Percentiles rank a stretch among this genome's conserved stretches.
Evolutionary conservation across 192 early-diverging fungal species (phyloP).

Genomic region (Coemansia erecta): DNA sequence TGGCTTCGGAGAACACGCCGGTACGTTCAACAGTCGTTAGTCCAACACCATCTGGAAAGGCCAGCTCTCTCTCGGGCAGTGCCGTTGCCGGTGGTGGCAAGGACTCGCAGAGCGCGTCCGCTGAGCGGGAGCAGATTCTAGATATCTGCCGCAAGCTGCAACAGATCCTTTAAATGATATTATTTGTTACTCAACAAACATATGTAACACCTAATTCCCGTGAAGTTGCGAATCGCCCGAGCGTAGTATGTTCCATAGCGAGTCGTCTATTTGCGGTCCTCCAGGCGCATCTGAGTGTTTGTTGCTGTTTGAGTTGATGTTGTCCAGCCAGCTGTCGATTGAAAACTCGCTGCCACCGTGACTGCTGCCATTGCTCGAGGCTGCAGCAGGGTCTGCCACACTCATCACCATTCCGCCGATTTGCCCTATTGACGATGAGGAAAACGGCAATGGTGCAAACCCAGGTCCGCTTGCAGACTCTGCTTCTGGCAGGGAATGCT

Average conservation of each 20-base stretch:
- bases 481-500: not conserved
- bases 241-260: conserved; percentile 25
- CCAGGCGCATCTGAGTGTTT: not conserved
- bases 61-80: conserved; percentile 5
- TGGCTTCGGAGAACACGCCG: conserved; percentile 42
- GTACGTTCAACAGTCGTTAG: conserved; percentile 39
- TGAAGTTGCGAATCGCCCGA: not conserved
- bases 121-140: conserved; percentile 42
- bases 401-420: conserved; percentile 17
- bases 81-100: conserved; percentile 8
- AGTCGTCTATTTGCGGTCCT: not conserved
- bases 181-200: not conserved
- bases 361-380: not conserved
- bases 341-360: not conserved
- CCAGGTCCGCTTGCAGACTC: not conserved
- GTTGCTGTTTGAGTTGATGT: not conserved
- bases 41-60: conserved; percentile 35
- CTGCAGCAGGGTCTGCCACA: not conserved
- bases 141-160: conserved; percentile 52
- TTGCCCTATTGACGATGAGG: not conserved
- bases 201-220: not conserved
- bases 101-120: conserved; percentile 7
- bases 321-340: not conserved
- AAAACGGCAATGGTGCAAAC: not conserved
- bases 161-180: conserved; percentile 22